Percentiles rank a stretch among this genome's conserved stretches.
Conservation (phyloP, 257 asterid species). For the Plantago major region DNA sequence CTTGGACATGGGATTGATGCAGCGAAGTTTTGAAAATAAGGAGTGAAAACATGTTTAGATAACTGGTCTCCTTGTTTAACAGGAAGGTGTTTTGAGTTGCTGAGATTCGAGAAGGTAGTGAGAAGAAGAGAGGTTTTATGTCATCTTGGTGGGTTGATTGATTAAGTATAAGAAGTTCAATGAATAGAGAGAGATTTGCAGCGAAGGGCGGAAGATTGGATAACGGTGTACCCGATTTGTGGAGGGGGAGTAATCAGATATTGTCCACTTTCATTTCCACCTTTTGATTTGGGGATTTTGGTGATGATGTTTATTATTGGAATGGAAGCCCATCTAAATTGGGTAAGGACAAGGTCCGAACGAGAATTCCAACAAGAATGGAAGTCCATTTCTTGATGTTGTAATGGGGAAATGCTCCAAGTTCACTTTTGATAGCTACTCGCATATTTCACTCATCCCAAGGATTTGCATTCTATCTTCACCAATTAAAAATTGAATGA, state of each 20-base stretch:
- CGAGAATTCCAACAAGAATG: not conserved
- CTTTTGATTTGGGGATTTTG: too few species aligned
- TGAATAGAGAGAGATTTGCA: not conserved
- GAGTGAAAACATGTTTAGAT: constrained; percentile 26
- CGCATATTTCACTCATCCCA: too few species aligned
- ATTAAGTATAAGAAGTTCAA: constrained; percentile 1
- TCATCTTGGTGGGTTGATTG: constrained; percentile 42
- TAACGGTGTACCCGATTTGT: constrained; percentile 4
- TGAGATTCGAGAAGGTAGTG: constrained; percentile 36
- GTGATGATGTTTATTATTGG: too few species aligned
- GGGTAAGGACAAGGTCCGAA: too few species aligned
- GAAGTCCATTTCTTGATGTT: too few species aligned
- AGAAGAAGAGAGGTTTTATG: constrained; percentile 46
- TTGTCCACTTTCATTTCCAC: not conserved
- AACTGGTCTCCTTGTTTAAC: constrained; percentile 36
- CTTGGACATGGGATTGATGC: constrained; percentile 28
- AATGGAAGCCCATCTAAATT: too few species aligned
- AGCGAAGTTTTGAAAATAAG: constrained; percentile 32
- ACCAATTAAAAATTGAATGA: too few species aligned
- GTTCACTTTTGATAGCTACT: too few species aligned
- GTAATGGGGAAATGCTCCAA: too few species aligned
- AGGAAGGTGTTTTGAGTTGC: constrained; percentile 38
- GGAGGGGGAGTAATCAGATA: not conserved
- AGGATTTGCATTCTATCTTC: too few species aligned
- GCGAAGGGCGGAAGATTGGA: not conserved